Evolutionary conservation across 306 rosid species (phyloP).

Genomic region (Vigna unguiculata): DNA sequence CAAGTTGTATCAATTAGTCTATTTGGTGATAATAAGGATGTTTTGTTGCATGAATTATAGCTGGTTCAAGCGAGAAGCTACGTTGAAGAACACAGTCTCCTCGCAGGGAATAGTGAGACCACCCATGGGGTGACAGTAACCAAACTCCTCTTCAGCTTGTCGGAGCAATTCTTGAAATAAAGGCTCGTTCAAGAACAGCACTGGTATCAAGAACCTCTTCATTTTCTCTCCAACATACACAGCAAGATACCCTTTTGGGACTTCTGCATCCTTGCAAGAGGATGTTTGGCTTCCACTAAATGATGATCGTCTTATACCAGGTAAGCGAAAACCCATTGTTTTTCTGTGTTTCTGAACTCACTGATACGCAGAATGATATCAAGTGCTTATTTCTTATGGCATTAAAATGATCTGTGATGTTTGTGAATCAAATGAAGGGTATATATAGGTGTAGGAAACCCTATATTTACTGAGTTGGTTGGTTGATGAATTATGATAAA

Average conservation of each 20-base stretch:
- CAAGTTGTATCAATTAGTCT: constrained; percentile 30
- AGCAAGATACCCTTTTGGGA: constrained; percentile 60
- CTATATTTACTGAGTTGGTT: background rate
- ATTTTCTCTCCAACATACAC: constrained; percentile 58
- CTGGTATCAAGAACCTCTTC: constrained; percentile 54
- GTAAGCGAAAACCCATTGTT: constrained; percentile 50
- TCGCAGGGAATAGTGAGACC: constrained; percentile 62
- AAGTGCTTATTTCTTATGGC: background rate
- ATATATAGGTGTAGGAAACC: constrained; percentile 20
- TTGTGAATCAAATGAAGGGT: constrained; percentile 1
- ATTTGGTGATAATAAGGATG: background rate
- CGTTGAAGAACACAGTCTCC: constrained; percentile 48
- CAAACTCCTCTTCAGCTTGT: constrained; percentile 56
- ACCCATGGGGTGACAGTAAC: constrained; percentile 60
- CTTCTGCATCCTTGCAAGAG: constrained; percentile 26
- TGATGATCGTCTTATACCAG: constrained; percentile 43
- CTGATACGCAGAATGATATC: background rate
- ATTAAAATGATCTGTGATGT: constrained; percentile 31
- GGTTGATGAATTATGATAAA: constrained; percentile 6
- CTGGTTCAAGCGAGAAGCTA: constrained; percentile 41
- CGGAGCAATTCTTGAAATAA: constrained; percentile 50
- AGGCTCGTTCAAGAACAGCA: constrained; percentile 52
- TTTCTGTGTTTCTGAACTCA: constrained; percentile 18
- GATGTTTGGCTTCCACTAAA: constrained; percentile 33
- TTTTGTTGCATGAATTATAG: background rate